phyloP scores from a whole-genome alignment of 2,329 filamentous ascomycete genomes.

The Lithohypha guttulata region DNA sequence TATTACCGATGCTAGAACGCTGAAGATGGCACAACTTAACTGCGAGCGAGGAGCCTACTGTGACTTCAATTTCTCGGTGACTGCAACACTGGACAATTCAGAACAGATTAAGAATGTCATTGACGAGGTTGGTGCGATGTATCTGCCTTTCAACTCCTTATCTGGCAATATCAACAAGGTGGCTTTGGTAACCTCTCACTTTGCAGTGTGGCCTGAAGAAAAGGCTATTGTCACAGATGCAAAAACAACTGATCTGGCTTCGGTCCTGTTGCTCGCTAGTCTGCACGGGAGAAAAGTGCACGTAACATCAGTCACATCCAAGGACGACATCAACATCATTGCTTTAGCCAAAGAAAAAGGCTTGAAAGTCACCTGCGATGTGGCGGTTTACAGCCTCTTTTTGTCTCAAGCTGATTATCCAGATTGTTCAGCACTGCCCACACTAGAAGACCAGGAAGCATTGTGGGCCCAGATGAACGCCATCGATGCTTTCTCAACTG shows the following conservation, averaged over 20 bases:
- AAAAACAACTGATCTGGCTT: conserved; percentile 70
- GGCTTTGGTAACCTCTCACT: conserved; percentile 66
- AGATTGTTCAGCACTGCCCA: conserved; percentile 55
- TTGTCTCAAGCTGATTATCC: conserved; percentile 61
- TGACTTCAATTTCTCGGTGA: conserved; percentile 71
- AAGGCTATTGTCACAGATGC: conserved; percentile 76
- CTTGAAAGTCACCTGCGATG: conserved; percentile 71
- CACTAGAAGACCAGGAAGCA: conserved; percentile 56
- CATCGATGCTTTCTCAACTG: conserved; percentile 71
- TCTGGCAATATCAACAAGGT: conserved; percentile 78
- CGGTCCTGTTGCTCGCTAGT: conserved; percentile 64
- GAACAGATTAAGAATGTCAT: conserved; percentile 64
- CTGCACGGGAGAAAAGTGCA: conserved; percentile 69
- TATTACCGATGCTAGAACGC: conserved; percentile 59
- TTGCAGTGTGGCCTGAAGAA: conserved; percentile 63
- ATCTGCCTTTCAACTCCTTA: conserved; percentile 72
- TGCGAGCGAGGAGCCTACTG: conserved; percentile 57
- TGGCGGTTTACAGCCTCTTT: conserved; percentile 70
- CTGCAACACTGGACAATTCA: conserved; percentile 61
- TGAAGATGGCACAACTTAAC: conserved; percentile 63
- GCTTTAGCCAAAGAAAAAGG: conserved; percentile 70
- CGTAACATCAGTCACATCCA: conserved; percentile 69
- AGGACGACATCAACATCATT: conserved; percentile 68
- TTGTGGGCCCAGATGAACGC: conserved; percentile 62
- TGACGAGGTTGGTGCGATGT: conserved; percentile 65